A percentile compares a stretch with the other conserved stretches of the same genome.
Evolutionary conservation across 495 filamentous ascomycete species (phyloP).

Genomic region (Apodospora peruviana): DNA sequence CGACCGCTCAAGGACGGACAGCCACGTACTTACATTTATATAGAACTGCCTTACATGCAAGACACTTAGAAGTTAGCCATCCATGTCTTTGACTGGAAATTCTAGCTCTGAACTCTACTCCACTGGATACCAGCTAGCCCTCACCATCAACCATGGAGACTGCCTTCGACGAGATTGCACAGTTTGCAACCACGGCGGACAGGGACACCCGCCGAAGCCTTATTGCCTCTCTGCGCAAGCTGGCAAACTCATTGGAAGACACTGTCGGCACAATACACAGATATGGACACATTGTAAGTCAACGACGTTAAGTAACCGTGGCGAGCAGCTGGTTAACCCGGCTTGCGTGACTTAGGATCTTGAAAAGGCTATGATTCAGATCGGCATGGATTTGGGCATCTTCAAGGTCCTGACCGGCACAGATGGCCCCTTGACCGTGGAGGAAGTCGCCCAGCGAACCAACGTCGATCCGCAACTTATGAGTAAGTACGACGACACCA

Average conservation of each 20-base stretch:
- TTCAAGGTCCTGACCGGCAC: conserved; percentile 23
- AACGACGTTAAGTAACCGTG: too few species aligned
- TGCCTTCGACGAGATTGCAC: not conserved
- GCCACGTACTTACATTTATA: too few species aligned
- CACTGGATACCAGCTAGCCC: too few species aligned
- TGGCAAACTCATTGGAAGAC: conserved; percentile 5
- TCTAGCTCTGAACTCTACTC: too few species aligned
- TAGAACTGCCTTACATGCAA: too few species aligned
- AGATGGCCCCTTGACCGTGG: not conserved
- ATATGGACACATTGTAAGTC: not conserved
- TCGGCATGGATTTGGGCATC: conserved; percentile 8
- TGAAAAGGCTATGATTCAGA: conserved; percentile 1
- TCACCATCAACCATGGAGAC: too few species aligned
- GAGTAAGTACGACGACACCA: not conserved
- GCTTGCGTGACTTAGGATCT: too few species aligned
- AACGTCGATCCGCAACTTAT: not conserved
- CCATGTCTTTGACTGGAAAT: too few species aligned
- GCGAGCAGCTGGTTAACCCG: too few species aligned
- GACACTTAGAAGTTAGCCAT: too few species aligned
- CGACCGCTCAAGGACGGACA: too few species aligned
- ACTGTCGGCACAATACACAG: conserved; percentile 4
- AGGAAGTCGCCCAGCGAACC: not conserved
- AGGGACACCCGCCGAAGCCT: not conserved
- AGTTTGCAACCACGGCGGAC: not conserved
- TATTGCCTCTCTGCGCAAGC: conserved; percentile 1